Percentiles rank a stretch among this genome's conserved stretches.
These are phyloP conservation scores for Mycena albidolilacea DNA, from an alignment of 768 basidiomycete genomes.

Conservation along the genomic window DNA sequence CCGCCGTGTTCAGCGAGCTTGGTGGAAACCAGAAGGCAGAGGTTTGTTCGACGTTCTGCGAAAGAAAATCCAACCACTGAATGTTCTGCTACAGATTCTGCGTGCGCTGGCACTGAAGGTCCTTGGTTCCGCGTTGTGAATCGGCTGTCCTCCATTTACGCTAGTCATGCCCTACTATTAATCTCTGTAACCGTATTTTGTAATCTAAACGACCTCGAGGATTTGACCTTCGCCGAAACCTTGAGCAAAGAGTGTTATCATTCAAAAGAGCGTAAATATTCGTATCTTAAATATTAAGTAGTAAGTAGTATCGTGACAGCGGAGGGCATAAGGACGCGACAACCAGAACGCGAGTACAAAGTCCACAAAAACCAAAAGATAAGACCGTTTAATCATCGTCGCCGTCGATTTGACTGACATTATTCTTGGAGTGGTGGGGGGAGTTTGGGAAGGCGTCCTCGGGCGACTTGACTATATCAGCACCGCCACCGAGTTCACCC, in stretches of 20 bases:
- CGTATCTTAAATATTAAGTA: conserved; percentile 32
- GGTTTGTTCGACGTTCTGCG: conserved; percentile 58
- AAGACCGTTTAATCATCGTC: conserved; percentile 32
- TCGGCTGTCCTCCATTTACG: background rate
- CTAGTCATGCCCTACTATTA: conserved; percentile 9
- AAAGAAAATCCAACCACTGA: background rate
- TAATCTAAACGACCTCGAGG: background rate
- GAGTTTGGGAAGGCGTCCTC: conserved; percentile 41
- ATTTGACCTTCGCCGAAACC: background rate
- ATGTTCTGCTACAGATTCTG: conserved; percentile 26
- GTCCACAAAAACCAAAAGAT: background rate
- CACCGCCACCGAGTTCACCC: conserved; percentile 37
- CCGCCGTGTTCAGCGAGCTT: conserved; percentile 86
- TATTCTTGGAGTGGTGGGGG: conserved; percentile 38
- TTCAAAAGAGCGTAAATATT: conserved; percentile 31
- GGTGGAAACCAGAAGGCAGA: conserved; percentile 88
- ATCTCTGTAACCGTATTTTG: conserved; percentile 24
- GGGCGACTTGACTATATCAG: conserved; percentile 33
- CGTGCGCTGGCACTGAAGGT: conserved; percentile 38
- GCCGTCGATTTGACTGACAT: conserved; percentile 25
- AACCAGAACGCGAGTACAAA: background rate
- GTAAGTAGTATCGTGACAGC: background rate
- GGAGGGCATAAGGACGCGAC: background rate
- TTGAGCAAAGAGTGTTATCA: conserved; percentile 26
- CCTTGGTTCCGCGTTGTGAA: conserved; percentile 35